These are phyloP conservation scores for Ceratocystis cubensis DNA, from an alignment of 2,329 filamentous ascomycete genomes.

Conservation along the genomic window DNA sequence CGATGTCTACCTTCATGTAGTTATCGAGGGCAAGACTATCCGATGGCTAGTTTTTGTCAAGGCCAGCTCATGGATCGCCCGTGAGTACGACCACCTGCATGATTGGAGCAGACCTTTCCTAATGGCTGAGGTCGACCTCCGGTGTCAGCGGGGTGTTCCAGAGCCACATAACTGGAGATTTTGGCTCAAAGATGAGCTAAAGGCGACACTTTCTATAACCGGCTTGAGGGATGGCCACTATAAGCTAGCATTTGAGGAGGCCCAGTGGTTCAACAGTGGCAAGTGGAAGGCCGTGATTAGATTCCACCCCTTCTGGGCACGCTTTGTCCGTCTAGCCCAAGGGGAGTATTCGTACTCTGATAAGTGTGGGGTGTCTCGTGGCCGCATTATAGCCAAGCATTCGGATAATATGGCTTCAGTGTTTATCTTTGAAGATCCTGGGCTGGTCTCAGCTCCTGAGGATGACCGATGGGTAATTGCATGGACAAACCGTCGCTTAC, in stretches of 20 bases:
- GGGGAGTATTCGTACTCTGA: slow-evolving; percentile 15
- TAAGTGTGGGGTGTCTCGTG: slow-evolving; percentile 17
- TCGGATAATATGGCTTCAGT: neutral
- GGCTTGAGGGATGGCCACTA: slow-evolving; percentile 9
- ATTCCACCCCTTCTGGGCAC: slow-evolving; percentile 12
- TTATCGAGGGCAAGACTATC: slow-evolving; percentile 12
- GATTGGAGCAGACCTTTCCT: slow-evolving; percentile 13
- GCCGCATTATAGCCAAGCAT: slow-evolving; percentile 14
- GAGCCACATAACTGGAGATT: slow-evolving; percentile 13
- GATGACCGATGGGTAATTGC: slow-evolving; percentile 20
- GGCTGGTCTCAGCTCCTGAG: slow-evolving; percentile 10
- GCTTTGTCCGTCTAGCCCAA: neutral
- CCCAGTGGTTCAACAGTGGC: slow-evolving; percentile 1
- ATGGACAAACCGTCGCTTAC: slow-evolving; percentile 16
- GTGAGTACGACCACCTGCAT: neutral
- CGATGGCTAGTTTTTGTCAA: slow-evolving; percentile 22
- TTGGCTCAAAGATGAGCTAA: slow-evolving; percentile 10
- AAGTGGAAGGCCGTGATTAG: slow-evolving; percentile 15
- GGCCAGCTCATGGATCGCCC: neutral
- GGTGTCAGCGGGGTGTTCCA: neutral
- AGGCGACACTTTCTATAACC: slow-evolving; percentile 6
- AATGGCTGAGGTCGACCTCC: neutral
- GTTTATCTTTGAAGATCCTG: slow-evolving; percentile 20
- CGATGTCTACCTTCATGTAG: slow-evolving; percentile 17
- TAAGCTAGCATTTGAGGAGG: slow-evolving; percentile 6